These are phyloP conservation scores for Solanum sejunctum DNA, from an alignment of 257 asterid species.

Conservation along the genomic window DNA sequence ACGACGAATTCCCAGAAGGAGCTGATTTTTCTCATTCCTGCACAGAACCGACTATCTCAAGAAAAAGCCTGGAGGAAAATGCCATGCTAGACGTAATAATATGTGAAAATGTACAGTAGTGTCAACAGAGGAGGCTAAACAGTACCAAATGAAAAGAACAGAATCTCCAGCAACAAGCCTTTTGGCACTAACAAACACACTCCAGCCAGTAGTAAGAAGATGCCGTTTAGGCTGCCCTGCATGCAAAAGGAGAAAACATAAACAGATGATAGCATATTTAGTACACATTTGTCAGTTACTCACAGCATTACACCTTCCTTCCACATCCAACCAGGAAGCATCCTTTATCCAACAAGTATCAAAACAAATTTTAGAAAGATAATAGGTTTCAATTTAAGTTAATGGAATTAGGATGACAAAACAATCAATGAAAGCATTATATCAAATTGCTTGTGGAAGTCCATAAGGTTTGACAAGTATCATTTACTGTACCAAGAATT, in stretches of 20 bases:
- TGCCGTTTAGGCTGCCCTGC: conserved; percentile 53
- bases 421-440: not conserved
- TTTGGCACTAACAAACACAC: conserved; percentile 50
- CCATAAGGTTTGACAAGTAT: not conserved
- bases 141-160: conserved; percentile 51
- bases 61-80: not conserved
- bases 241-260: not conserved
- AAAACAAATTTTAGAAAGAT: not conserved
- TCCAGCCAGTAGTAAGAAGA: conserved; percentile 51
- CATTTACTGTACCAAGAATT: not conserved
- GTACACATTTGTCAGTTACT: not conserved
- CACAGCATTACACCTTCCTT: not conserved
- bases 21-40: conserved; percentile 96
- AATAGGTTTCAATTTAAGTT: not conserved
- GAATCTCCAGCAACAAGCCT: conserved; percentile 50
- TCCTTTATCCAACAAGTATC: not conserved
- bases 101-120: not conserved
- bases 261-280: not conserved
- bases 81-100: not conserved
- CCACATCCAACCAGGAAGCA: not conserved
- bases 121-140: not conserved
- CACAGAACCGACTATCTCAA: not conserved
- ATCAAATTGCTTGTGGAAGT: not conserved
- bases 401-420: not conserved
- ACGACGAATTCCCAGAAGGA: conserved; percentile 86